Evolutionary conservation across 192 early-diverging fungal species (phyloP).

Genomic region (Pecoramyces ruminantium): DNA sequence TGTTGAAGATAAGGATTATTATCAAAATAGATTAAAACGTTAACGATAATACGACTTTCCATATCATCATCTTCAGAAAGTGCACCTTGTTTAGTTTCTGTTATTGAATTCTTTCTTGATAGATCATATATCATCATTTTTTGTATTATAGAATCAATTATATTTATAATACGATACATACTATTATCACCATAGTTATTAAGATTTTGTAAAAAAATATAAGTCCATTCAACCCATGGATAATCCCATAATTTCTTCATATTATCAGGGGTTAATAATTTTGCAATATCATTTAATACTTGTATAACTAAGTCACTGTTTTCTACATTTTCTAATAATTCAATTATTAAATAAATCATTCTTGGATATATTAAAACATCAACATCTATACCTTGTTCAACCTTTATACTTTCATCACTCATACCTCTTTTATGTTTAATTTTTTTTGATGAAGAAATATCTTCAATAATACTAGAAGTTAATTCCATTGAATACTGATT

Average conservation of each 20-base stretch:
- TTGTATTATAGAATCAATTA: neutral
- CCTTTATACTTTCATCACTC: neutral
- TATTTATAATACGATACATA: neutral
- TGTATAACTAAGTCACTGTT: neutral
- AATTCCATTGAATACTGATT: neutral
- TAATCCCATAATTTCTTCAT: neutral
- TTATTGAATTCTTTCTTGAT: neutral
- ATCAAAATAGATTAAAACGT: neutral
- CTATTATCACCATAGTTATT: neutral
- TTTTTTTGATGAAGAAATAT: neutral
- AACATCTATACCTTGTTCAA: neutral
- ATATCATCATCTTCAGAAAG: neutral
- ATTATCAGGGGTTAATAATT: neutral
- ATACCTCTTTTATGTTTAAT: neutral
- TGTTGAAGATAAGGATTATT: neutral
- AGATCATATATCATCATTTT: neutral
- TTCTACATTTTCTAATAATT: neutral
- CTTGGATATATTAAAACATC: neutral
- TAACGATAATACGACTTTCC: neutral
- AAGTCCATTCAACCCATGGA: neutral
- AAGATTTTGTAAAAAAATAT: neutral
- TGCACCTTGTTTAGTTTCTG: neutral
- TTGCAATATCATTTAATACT: neutral
- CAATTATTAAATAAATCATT: neutral
- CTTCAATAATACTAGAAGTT: neutral